Conservation (phyloP, 2,329 filamentous ascomycete genomes). For the Penicillium sp. region DNA sequence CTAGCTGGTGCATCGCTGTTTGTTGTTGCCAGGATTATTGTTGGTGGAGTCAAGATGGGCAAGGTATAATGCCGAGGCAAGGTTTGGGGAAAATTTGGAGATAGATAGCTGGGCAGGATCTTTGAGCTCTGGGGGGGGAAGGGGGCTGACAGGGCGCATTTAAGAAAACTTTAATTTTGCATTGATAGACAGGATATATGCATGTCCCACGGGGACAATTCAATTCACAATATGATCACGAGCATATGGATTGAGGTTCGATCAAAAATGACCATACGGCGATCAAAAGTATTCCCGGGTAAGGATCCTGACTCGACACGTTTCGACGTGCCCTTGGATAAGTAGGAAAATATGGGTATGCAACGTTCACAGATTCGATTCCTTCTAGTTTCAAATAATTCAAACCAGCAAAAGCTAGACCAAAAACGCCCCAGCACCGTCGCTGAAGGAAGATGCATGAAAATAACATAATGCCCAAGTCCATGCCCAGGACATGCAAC, state of each 20-base stretch:
- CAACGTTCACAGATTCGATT: neutral
- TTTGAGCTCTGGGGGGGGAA: neutral
- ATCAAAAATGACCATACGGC: neutral
- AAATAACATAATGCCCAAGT: constrained; percentile 17
- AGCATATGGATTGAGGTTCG: neutral
- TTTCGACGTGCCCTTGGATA: neutral
- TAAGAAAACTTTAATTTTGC: neutral
- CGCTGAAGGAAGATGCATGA: constrained; percentile 34
- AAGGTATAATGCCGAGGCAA: constrained; percentile 24
- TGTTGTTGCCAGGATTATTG: constrained; percentile 27
- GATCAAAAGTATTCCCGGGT: neutral
- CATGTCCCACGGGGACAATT: no score
- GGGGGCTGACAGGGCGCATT: neutral
- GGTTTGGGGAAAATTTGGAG: neutral
- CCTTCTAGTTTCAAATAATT: constrained; percentile 5
- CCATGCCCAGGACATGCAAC: constrained; percentile 13
- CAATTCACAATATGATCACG: no score
- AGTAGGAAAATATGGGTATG: neutral
- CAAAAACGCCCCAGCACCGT: constrained; percentile 33
- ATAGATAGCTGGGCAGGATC: neutral
- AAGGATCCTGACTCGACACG: no score
- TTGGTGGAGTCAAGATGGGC: constrained; percentile 31
- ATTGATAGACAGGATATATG: neutral
- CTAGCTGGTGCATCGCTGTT: constrained; percentile 30
- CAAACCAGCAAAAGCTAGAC: constrained; percentile 11